Evolutionary conservation across 805 yeast species (phyloP), one percentile per base, ranked within the genome.

Genomic region (Ogataea methanolica): DNA sequence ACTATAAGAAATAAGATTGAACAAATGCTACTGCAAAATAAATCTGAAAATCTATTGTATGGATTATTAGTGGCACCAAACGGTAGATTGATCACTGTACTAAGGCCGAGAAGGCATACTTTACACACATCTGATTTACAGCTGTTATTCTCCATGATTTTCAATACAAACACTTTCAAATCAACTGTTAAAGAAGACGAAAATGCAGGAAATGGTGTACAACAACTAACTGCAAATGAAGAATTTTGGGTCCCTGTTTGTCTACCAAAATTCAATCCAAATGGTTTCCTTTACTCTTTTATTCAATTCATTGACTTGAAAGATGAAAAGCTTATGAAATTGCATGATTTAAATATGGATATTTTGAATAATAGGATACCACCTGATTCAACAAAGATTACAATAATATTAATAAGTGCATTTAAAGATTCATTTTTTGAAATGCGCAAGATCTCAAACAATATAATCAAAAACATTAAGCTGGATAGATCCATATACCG

Each of bases 221-320:
- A 55, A 41, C 54, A 56, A 29, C 39, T 59, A 12, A 54, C 65
- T 1, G 51, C 76, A 54, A 60, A 72, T 47, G 86, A 86, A 55
- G 97, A 91, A 59, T 79, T 89, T 48, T 94, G 98, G 98, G 78
- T 88, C 12, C 99, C 99, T 0, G 73, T 92, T 0, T 92, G 99
- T 65, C 73, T 92, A 62, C 96, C 98, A 0, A 81, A 86, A 55
- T 92, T 92, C 70, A 92, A 94, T 60, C 70, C 88, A 2, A 82
- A 82, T 53, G 99, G 99, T 9, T 94, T 91, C 58, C 67, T 92
- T 6, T 87, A 94, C 60, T 82, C 89, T 12, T 88, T 85, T 58
- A 85, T 90, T 39, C 82, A 81, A 48, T 81, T 82, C 53, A 61
- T 83, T 41, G 74, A 74, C 42, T 53, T 69, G 34, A 62, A 69